Percentiles rank a stretch among this genome's conserved stretches.
Conservation (phyloP, 169 alveolate species). For the Cryptosporidium muris region DNA sequence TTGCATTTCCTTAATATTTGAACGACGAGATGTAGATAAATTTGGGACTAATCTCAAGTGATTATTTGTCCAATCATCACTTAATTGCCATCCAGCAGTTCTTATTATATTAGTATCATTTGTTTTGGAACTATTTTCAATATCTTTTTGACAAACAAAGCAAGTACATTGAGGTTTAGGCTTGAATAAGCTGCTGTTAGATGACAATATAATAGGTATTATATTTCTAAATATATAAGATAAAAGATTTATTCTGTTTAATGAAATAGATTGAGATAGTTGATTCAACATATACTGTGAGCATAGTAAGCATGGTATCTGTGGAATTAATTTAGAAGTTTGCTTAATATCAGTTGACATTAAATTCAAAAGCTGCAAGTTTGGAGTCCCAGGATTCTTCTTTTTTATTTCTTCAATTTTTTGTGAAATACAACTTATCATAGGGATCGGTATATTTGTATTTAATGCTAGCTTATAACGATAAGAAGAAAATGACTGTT, state of each 20-base stretch:
- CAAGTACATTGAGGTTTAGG: constrained; percentile 36
- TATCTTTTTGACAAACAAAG: neutral
- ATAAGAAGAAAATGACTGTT: constrained; percentile 12
- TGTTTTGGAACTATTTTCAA: neutral
- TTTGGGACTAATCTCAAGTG: constrained; percentile 36
- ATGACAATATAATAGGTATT: constrained; percentile 15
- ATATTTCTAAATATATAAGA: constrained; percentile 61
- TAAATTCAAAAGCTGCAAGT: constrained; percentile 1
- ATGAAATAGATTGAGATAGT: constrained; percentile 16
- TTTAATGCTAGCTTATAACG: constrained; percentile 4
- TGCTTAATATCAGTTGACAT: constrained; percentile 10
- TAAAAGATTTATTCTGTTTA: constrained; percentile 19
- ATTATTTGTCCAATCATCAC: constrained; percentile 45
- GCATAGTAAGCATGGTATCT: neutral
- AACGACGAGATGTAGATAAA: constrained; percentile 33
- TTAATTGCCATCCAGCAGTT: constrained; percentile 60
- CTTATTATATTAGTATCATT: neutral
- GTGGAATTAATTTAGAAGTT: constrained; percentile 22
- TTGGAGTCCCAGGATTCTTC: neutral
- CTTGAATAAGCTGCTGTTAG: constrained; percentile 21
- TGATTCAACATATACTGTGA: constrained; percentile 38
- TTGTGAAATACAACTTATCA: constrained; percentile 11
- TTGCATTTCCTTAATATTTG: constrained; percentile 46
- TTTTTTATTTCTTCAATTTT: neutral
- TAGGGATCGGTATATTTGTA: neutral